Conservation (phyloP, 345 rosid species). For the Sapria himalayana region DNA sequence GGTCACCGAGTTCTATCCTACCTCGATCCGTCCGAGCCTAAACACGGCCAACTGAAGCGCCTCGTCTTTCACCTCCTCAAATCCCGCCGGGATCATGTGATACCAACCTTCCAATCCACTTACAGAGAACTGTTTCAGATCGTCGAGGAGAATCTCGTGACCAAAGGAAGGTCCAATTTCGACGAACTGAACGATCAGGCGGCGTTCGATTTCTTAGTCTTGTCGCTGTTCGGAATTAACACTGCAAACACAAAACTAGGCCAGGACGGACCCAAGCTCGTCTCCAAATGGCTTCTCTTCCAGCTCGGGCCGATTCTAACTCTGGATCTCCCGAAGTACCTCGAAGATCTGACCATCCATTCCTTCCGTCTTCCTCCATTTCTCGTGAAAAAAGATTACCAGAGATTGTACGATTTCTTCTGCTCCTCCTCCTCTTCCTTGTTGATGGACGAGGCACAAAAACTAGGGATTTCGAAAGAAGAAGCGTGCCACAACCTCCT, state of each 20-base stretch:
- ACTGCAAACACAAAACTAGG: conserved; percentile 44
- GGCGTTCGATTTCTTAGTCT: conserved; percentile 47
- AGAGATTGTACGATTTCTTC: conserved; percentile 62
- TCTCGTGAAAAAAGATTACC: conserved; percentile 43
- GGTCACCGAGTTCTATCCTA: conserved; percentile 63
- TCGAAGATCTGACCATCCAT: conserved; percentile 41
- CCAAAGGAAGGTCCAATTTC: conserved; percentile 41
- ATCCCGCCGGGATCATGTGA: conserved; percentile 27
- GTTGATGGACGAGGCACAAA: conserved; percentile 53
- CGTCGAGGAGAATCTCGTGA: conserved; percentile 32
- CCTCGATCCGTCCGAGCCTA: conserved; percentile 72
- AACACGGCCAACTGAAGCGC: conserved; percentile 47
- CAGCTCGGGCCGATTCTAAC: conserved; percentile 33
- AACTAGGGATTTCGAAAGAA: conserved; percentile 43
- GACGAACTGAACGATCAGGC: conserved; percentile 29
- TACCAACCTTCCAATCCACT: conserved; percentile 51
- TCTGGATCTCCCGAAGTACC: conserved; percentile 33
- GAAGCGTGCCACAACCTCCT: conserved; percentile 70
- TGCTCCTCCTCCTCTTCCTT: conserved; percentile 21
- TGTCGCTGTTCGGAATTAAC: conserved; percentile 28
- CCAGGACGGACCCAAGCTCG: conserved; percentile 35
- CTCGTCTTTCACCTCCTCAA: conserved; percentile 45
- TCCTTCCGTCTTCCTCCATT: conserved; percentile 37
- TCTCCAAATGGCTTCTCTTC: conserved; percentile 51
- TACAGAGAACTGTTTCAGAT: conserved; percentile 28